Base-by-base conservation (phyloP, 2,329 filamentous ascomycete genomes). In the Bipolaris sorokiniana region DNA sequence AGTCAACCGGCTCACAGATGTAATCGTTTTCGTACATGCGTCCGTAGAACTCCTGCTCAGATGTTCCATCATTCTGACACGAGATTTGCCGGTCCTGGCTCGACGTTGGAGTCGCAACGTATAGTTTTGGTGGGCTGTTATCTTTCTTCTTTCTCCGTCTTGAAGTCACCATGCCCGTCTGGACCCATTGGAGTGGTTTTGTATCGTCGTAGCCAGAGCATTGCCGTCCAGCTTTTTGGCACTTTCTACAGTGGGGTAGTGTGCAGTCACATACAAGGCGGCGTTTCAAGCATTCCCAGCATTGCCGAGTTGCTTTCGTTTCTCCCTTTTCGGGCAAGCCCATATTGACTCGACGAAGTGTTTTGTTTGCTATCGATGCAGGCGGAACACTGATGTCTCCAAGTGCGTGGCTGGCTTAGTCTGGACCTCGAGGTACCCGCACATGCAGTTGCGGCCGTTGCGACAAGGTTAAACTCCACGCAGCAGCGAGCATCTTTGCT, bases 181-280 rank as follows among this genome's bases (percentile, higher is more conserved):
- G 59, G 6, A 75, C 58, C 71, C 71, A 75, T 42, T 73, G 70
- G 26, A 75, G 49, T 16, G 72, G 72, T 31, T 73, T 75, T 33
- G 69, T 61, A n/a, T 70, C 66, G 22, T 68, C 65, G 41, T 74
- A 75, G 1, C 71, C 72, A 3, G 69, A 69, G 36, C 72, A 75
- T 4, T 69, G 62, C 31, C 61, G 70, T 6, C 72, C 70, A 10
- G 59, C 54, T 44, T 64, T 70, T 18, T 63, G 53, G 59, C 71
- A 75, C 48, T 73, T 75, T 36, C 65, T 69, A 54, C 72, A 75
- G 45, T 63, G 62, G 7, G 72, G 71, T 5, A 69, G 40, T n/a
- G 65, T 67, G n/a, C 65, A 67, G 55, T 75, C 72, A 49, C 72
- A 75, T 1, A 75, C 72, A 23, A 74, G 56, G 1, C 72, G 65